phyloP scores from a whole-genome alignment of 139 green algal species.

The Klebsormidium nitens region DNA sequence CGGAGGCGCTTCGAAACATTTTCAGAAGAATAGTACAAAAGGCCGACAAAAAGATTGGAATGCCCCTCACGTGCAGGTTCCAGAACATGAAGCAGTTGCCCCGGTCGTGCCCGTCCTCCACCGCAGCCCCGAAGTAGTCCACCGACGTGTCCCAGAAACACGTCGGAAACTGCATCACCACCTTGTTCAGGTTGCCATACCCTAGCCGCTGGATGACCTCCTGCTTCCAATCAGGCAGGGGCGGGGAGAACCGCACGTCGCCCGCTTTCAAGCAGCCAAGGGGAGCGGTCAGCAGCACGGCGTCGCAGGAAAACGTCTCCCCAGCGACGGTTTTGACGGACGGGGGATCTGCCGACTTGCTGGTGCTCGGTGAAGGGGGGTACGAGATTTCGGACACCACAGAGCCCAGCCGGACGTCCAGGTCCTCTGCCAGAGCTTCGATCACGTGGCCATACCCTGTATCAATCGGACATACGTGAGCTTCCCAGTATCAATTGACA shows the following conservation, averaged over 20 bases:
- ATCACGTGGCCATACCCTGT: constrained; percentile 27
- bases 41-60: too few species aligned
- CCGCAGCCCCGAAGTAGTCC: constrained; percentile 73
- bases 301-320: constrained; percentile 43
- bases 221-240: constrained; percentile 66
- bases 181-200: constrained; percentile 82
- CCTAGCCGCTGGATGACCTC: constrained; percentile 61
- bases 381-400: constrained; percentile 20
- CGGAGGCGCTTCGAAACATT: too few species aligned
- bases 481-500: too few species aligned
- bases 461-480: neutral
- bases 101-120: constrained; percentile 34
- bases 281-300: constrained; percentile 62
- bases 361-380: neutral
- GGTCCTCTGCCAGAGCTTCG: constrained; percentile 32
- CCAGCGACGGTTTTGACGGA: constrained; percentile 24
- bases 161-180: constrained; percentile 72
- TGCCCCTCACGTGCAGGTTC: constrained; percentile 59
- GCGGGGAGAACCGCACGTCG: constrained; percentile 61
- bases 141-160: constrained; percentile 64
- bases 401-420: constrained; percentile 47
- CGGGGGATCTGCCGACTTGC: neutral
- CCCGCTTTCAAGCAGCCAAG: constrained; percentile 45
- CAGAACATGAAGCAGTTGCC: constrained; percentile 80
- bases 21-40: too few species aligned